These are phyloP conservation scores for Cicer chorassanicum DNA, from an alignment of 306 rosid genomes.

Conservation along the genomic window DNA sequence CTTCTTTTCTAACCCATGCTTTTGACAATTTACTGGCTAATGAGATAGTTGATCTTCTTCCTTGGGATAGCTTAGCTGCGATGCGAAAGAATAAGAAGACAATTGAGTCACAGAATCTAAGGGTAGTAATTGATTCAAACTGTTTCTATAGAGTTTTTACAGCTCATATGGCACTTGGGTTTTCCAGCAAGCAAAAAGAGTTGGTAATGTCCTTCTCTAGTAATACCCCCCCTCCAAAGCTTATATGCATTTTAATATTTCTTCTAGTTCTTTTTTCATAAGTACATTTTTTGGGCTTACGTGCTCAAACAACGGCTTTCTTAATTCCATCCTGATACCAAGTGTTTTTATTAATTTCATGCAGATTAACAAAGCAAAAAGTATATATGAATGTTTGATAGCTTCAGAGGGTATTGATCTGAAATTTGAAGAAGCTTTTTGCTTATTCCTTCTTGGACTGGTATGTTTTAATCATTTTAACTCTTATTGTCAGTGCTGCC, in stretches of 20 bases:
- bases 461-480: slow-evolving; percentile 49
- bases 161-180: slow-evolving; percentile 88
- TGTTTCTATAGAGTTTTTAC: slow-evolving; percentile 77
- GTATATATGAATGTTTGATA: slow-evolving; percentile 80
- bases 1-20: slow-evolving; percentile 83
- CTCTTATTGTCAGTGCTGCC: slow-evolving; percentile 34
- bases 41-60: slow-evolving; percentile 92
- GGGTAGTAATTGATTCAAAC: slow-evolving; percentile 76
- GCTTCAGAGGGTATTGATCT: slow-evolving; percentile 84
- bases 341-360: slow-evolving; percentile 39
- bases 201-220: slow-evolving; percentile 67
- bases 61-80: slow-evolving; percentile 79
- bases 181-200: slow-evolving; percentile 81
- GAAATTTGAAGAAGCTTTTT: slow-evolving; percentile 86
- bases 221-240: slow-evolving; percentile 55
- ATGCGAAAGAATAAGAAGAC: slow-evolving; percentile 92
- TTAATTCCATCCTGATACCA: slow-evolving; percentile 30
- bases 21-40: slow-evolving; percentile 72
- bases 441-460: slow-evolving; percentile 84
- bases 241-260: slow-evolving; percentile 32
- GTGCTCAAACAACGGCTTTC: slow-evolving; percentile 32
- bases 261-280: slow-evolving; percentile 13
- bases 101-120: slow-evolving; percentile 90
- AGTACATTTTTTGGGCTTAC: slow-evolving; percentile 13
- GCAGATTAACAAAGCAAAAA: slow-evolving; percentile 80